phyloP scores from a whole-genome alignment of 257 asterid species.

The Solanum tarijense region DNA sequence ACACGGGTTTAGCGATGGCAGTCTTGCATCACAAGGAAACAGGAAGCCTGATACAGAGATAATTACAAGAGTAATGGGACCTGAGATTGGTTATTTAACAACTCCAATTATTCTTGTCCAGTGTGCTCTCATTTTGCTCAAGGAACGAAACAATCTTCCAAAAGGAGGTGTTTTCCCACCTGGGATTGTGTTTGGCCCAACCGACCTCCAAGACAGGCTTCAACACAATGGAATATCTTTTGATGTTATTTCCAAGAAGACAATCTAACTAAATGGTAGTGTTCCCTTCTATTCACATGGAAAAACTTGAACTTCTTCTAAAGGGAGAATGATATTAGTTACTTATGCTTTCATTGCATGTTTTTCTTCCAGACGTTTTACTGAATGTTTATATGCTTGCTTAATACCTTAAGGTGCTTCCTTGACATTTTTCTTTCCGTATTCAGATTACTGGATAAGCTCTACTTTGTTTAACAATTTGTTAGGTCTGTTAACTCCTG shows the following conservation, averaged over 20 bases:
- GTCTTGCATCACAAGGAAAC: conserved; percentile 27
- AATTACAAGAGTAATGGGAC: conserved; percentile 78
- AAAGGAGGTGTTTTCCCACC: conserved; percentile 85
- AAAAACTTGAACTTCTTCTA: not conserved
- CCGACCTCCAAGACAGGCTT: conserved; percentile 60
- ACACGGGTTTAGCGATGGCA: conserved; percentile 50
- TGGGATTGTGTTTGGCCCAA: conserved; percentile 79
- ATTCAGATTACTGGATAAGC: not conserved
- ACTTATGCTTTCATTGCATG: not conserved
- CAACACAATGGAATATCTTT: conserved; percentile 72
- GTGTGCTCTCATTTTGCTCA: conserved; percentile 55
- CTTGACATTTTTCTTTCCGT: not conserved
- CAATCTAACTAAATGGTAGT: conserved; percentile 3
- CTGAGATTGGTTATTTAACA: conserved; percentile 83
- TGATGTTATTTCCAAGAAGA: conserved; percentile 56
- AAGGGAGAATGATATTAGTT: not conserved
- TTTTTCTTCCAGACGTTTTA: not conserved
- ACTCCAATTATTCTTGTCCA: conserved; percentile 75
- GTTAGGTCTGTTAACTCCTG: not conserved
- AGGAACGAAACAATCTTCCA: conserved; percentile 47
- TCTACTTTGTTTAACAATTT: not conserved
- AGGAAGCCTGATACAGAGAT: conserved; percentile 63
- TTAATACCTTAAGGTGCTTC: not conserved
- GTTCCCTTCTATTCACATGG: not conserved
- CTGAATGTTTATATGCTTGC: not conserved